Base-by-base conservation (phyloP, 139 green algal species). In the Chlorella sp. region DNA sequence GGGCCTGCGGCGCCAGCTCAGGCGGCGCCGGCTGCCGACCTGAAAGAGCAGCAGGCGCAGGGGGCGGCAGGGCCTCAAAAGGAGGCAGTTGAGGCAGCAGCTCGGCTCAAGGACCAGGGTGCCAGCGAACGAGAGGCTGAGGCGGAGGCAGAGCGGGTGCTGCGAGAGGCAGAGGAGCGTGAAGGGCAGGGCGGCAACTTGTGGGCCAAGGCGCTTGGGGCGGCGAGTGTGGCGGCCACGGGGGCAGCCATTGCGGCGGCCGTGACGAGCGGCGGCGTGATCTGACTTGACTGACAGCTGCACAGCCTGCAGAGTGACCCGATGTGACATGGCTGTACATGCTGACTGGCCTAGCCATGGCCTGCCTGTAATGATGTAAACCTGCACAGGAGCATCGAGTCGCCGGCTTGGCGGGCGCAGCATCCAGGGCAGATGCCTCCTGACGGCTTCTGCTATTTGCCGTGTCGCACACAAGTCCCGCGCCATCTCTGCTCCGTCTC, bases 101-200 rank as follows among this genome's bases (percentile, higher is more conserved):
- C 60, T 1, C 8, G 8, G 26, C 38, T 17, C 0, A 11, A 83
- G 40, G 77, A 83, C 26, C 60, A 64, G 11, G 76, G 76, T 2
- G 76, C 36, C 54, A 82, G 76, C 76, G 34, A n/a, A 17, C 60
- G 20, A n/a, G 58, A 73, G 58, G 40, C 73, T 41, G 40, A 60
- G 36, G 64, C 28, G n/a, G 64, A 32, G 16, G 64, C 41, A 32
- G 43, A 76, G 43, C 32, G 24, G 19, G 79, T 67, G 16, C 64
- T 76, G 79, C 28, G 36, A 22, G 79, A 76, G 17, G 64, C 64
- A 0, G 62, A 76, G 43, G 79, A 76, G 43, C 14, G 67, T 24
- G 79, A 84, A 44, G 79, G 43, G 8, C 64, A 64, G 32, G 43
- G 64, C 20, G 79, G 79, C n/a, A 84, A 76, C 79, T 0, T 84